Evolutionary conservation across 805 yeast genomes (phyloP).

Genomic region (Saccharomyces mikatae): DNA sequence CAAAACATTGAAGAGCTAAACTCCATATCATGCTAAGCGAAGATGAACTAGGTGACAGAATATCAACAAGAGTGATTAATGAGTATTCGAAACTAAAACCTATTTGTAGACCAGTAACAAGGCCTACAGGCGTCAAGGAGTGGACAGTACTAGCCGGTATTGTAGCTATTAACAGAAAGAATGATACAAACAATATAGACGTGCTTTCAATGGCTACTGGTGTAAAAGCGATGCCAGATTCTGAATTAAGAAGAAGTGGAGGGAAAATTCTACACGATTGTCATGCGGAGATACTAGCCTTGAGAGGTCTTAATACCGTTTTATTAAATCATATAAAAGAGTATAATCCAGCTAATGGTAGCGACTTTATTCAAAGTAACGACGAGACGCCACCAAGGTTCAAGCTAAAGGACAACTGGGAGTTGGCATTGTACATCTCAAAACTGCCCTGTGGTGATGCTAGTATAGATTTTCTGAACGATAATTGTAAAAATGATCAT

Average conservation of each 20-base stretch:
- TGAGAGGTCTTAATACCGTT: conserved; percentile 61
- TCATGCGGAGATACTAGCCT: conserved; percentile 79
- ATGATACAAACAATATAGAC: conserved; percentile 7
- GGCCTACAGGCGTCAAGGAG: conserved; percentile 62
- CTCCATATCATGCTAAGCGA: not conserved
- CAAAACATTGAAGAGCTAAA: not conserved
- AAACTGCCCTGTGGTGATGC: conserved; percentile 91
- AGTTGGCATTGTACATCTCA: conserved; percentile 55
- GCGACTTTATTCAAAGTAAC: not conserved
- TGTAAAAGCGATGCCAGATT: conserved; percentile 66
- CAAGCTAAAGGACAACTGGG: conserved; percentile 31
- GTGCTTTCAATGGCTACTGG: conserved; percentile 66
- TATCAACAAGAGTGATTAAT: conserved; percentile 11
- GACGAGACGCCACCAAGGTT: conserved; percentile 13
- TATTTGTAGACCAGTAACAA: conserved; percentile 49
- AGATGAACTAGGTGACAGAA: conserved; percentile 11
- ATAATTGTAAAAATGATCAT: conserved; percentile 5
- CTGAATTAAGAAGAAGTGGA: conserved; percentile 29
- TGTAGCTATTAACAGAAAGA: conserved; percentile 35
- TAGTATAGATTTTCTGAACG: conserved; percentile 43
- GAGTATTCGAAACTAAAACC: conserved; percentile 28
- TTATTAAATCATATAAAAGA: conserved; percentile 41
- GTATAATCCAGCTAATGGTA: conserved; percentile 7
- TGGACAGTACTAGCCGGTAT: conserved; percentile 82
- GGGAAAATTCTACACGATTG: conserved; percentile 76